phyloP scores from a whole-genome alignment of 1,284 basidiomycete genomes.

The Apiotrichum brassicae region DNA sequence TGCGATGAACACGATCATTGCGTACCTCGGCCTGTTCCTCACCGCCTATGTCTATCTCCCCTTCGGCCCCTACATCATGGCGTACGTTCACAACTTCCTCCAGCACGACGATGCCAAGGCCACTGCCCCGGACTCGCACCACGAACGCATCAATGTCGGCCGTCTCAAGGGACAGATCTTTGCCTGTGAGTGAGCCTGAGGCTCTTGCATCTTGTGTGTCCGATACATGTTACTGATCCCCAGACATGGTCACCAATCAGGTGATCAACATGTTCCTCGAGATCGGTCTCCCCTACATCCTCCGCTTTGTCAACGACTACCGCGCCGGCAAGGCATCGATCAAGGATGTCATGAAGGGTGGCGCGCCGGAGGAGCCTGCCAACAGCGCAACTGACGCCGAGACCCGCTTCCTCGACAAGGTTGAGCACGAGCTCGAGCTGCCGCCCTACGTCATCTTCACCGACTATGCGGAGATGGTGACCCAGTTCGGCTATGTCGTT shows the following conservation, averaged over 20 bases:
- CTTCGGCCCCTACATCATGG: conserved; percentile 77
- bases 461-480: conserved; percentile 94
- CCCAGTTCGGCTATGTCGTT: conserved; percentile 80
- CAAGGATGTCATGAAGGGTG: conserved; percentile 18
- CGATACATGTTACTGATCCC: too few species aligned
- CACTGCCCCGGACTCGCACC: background rate
- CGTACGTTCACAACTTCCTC: conserved; percentile 49
- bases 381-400: conserved; percentile 29
- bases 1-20: conserved; percentile 59
- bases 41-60: conserved; percentile 89
- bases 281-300: conserved; percentile 72
- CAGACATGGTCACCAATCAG: conserved; percentile 85
- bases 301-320: conserved; percentile 58
- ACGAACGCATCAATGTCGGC: conserved; percentile 49
- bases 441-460: conserved; percentile 73
- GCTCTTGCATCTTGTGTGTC: too few species aligned
- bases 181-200: conserved; percentile 53
- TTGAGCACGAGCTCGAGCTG: conserved; percentile 69
- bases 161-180: conserved; percentile 88
- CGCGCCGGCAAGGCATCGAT: conserved; percentile 47
- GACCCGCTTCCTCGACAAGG: conserved; percentile 56
- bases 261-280: conserved; percentile 75
- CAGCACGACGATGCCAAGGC: conserved; percentile 2
- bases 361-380: conserved; percentile 13
- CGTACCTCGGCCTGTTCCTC: conserved; percentile 76